Conservation (phyloP, 2,329 filamentous ascomycete genomes). For the Colletotrichum musae region DNA sequence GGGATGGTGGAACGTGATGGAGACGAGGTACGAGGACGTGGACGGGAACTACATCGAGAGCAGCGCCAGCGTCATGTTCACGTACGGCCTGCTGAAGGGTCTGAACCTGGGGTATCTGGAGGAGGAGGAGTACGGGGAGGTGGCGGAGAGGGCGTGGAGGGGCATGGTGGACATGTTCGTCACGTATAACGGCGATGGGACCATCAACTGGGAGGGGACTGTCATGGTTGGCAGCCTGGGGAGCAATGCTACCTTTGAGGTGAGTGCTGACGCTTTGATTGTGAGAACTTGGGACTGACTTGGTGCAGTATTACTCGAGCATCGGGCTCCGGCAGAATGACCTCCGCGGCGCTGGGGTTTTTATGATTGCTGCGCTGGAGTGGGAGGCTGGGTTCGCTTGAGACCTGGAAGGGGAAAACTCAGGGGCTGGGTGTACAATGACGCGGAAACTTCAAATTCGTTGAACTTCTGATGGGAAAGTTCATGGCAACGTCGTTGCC, state of each 20-base stretch:
- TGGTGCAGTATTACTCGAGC: conserved; percentile 46
- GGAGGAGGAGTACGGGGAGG: conserved; percentile 41
- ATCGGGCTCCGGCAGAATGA: conserved; percentile 47
- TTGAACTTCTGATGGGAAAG: too few species aligned
- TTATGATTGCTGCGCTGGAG: conserved; percentile 48
- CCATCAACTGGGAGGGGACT: conserved; percentile 65
- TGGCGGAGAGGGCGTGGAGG: conserved; percentile 47
- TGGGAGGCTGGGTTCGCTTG: conserved; percentile 43
- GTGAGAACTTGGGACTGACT: not conserved
- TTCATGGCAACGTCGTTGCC: too few species aligned
- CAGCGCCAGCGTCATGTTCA: conserved; percentile 71
- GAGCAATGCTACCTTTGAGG: conserved; percentile 64
- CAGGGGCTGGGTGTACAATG: too few species aligned
- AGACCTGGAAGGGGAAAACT: not conserved
- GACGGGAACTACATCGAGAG: conserved; percentile 73
- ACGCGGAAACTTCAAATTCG: too few species aligned
- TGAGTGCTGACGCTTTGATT: conserved; percentile 45
- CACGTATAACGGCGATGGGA: conserved; percentile 61
- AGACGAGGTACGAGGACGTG: conserved; percentile 59
- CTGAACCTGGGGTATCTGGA: conserved; percentile 48
- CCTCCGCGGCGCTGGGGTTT: conserved; percentile 48
- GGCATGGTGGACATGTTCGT: conserved; percentile 61
- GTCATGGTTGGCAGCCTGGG: conserved; percentile 66
- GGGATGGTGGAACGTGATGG: conserved; percentile 73
- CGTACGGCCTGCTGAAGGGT: conserved; percentile 65